Conservation (phyloP, 257 asterid species). For the Catharanthus roseus region DNA sequence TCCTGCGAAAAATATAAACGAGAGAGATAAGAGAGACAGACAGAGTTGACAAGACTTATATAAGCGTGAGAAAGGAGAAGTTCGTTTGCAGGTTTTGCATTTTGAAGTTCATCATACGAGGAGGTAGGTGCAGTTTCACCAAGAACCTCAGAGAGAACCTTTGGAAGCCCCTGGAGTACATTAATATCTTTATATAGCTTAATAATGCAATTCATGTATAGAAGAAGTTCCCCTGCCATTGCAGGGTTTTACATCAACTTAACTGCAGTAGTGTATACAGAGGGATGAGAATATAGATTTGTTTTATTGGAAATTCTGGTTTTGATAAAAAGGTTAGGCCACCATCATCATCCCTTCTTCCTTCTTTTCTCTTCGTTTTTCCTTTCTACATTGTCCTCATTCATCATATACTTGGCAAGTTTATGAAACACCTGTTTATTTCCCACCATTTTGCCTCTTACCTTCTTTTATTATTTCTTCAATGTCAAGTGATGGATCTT, state of each 20-base stretch:
- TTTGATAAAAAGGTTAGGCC: constrained; percentile 16
- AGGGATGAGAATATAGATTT: constrained; percentile 41
- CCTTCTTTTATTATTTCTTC: neutral
- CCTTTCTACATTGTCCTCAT: constrained; percentile 8
- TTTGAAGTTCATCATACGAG: constrained; percentile 22
- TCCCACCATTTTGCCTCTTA: neutral
- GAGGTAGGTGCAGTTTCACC: constrained; percentile 17
- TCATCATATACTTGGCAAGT: neutral
- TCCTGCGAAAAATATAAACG: constrained; percentile 23
- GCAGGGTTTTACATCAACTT: constrained; percentile 37
- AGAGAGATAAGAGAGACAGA: constrained; percentile 19
- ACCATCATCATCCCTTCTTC: constrained; percentile 1
- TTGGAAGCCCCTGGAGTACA: constrained; percentile 12
- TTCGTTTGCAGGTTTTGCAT: constrained; percentile 29
- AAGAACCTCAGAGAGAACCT: constrained; percentile 15
- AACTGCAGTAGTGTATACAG: constrained; percentile 43
- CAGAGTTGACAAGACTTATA: constrained; percentile 21
- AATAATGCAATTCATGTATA: constrained; percentile 63
- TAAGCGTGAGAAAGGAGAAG: constrained; percentile 20
- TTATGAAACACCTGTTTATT: neutral
- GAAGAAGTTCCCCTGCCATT: constrained; percentile 62
- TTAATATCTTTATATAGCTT: constrained; percentile 19
- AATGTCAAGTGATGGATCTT: neutral
- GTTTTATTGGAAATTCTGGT: constrained; percentile 22
- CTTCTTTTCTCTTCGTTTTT: neutral